Evolutionary conservation across 1,139 yeast species (phyloP).

Genomic region (Kodamaea arcana): DNA sequence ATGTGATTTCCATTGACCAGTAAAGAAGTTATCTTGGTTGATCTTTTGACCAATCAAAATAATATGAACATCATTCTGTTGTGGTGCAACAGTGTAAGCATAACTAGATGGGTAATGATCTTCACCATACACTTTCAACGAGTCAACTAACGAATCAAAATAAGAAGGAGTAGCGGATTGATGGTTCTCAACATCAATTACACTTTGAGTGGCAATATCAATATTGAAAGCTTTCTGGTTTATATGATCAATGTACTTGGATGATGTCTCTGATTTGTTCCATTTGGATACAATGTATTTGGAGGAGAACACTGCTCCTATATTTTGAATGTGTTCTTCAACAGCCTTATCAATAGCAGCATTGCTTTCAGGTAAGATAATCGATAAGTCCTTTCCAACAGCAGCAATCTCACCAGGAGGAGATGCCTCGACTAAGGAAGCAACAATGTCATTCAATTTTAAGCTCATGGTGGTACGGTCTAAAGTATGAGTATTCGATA

Average conservation of each 20-base stretch:
- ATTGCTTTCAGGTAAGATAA: slow-evolving; percentile 20
- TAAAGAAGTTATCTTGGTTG: slow-evolving; percentile 78
- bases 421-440: slow-evolving; percentile 32
- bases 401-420: slow-evolving; percentile 42
- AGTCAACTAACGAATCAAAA: slow-evolving; percentile 25
- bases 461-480: slow-evolving; percentile 1
- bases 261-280: slow-evolving; percentile 29
- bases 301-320: slow-evolving; percentile 29
- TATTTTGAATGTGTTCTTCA: slow-evolving; percentile 26
- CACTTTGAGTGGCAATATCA: slow-evolving; percentile 47
- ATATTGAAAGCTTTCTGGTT: slow-evolving; percentile 54
- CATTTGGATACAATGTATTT: slow-evolving; percentile 31
- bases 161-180: slow-evolving; percentile 24
- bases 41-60: slow-evolving; percentile 66
- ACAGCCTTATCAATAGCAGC: slow-evolving; percentile 24
- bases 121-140: slow-evolving; percentile 38
- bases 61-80: slow-evolving; percentile 18
- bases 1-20: slow-evolving; percentile 82
- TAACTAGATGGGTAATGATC: slow-evolving; percentile 53
- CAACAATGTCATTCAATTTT: slow-evolving; percentile 20
- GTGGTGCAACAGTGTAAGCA: slow-evolving; percentile 43
- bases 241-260: slow-evolving; percentile 38
- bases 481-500: no score
- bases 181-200: slow-evolving; percentile 49
- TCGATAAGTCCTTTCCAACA: slow-evolving; percentile 23